These are phyloP conservation scores for Claviceps lovelessii DNA, from an alignment of 2,329 filamentous ascomycete species.

Conservation along the genomic window DNA sequence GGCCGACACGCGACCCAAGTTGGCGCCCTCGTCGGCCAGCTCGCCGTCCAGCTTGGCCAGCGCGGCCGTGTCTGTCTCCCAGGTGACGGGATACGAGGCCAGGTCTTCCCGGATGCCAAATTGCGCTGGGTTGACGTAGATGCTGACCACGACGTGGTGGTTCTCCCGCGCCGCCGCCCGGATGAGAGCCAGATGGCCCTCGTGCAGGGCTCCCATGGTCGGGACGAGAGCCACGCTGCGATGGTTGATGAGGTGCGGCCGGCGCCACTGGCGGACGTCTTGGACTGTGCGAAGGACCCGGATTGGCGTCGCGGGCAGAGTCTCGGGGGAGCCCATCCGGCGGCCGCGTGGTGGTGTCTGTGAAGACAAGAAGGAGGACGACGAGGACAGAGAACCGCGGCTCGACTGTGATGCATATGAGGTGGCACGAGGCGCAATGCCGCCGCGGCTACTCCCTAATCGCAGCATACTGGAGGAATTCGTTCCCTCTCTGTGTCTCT, in stretches of 20 bases:
- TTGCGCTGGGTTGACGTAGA: conserved; percentile 95
- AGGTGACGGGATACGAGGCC: conserved; percentile 77
- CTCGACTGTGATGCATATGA: background rate
- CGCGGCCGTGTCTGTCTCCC: conserved; percentile 58
- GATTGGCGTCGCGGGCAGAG: conserved; percentile 43
- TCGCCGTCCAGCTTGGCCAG: conserved; percentile 57
- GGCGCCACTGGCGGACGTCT: conserved; percentile 55
- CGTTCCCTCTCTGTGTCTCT: too few relatives aligned
- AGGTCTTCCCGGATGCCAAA: conserved; percentile 86
- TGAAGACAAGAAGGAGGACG: background rate
- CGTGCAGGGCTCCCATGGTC: conserved; percentile 95
- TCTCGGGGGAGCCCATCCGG: conserved; percentile 20
- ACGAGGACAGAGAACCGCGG: conserved; percentile 8
- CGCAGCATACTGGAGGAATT: background rate
- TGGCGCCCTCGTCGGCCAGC: conserved; percentile 44
- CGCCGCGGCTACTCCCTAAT: background rate
- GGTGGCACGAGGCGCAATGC: background rate
- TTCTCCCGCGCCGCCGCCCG: conserved; percentile 72
- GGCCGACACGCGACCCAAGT: conserved; percentile 58
- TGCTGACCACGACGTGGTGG: conserved; percentile 74
- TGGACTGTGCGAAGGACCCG: conserved; percentile 64
- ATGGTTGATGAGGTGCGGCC: conserved; percentile 48
- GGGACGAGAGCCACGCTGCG: conserved; percentile 77
- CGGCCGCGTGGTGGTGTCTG: conserved; percentile 5
- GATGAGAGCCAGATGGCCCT: conserved; percentile 75